phyloP scores from a whole-genome alignment of 2,329 filamentous ascomycete genomes.

The Stagonosporopsis vannaccii region DNA sequence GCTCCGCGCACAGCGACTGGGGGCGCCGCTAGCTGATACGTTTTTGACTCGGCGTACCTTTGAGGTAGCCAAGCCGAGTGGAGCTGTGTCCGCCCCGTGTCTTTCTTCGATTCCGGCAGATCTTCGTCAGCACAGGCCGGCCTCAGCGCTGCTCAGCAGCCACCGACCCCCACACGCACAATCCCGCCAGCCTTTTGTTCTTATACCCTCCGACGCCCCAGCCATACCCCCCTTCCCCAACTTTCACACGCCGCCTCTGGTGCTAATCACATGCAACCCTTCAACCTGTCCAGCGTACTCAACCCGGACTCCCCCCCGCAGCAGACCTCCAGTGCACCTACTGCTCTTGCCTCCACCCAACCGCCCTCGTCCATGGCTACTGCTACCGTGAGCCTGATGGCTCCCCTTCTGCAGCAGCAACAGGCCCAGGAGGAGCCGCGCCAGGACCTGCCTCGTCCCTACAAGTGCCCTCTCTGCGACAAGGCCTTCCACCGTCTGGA shows the following conservation, averaged over 20 bases:
- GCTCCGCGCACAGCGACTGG: conserved; percentile 24
- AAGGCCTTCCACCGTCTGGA: conserved; percentile 98
- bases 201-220: conserved; percentile 48
- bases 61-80: conserved; percentile 34
- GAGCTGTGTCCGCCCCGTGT: conserved; percentile 24
- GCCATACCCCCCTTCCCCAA: conserved; percentile 46
- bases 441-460: conserved; percentile 90
- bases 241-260: conserved; percentile 45
- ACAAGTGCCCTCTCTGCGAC: conserved; percentile 98
- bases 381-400: conserved; percentile 57
- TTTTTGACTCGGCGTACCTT: conserved; percentile 29
- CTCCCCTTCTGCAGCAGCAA: conserved; percentile 65
- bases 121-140: conserved; percentile 43
- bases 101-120: conserved; percentile 42
- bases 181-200: conserved; percentile 32
- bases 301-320: conserved; percentile 42
- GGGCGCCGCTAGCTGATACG: conserved; percentile 32
- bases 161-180: conserved; percentile 40
- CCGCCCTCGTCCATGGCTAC: conserved; percentile 48
- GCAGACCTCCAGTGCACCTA: conserved; percentile 5
- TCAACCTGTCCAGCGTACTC: conserved; percentile 48
- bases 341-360: conserved; percentile 18
- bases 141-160: conserved; percentile 26
- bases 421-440: conserved; percentile 61
- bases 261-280: conserved; percentile 51